These are phyloP conservation scores for Teratosphaeria destructans DNA, from an alignment of 2,329 filamentous ascomycete genomes.

Conservation along the genomic window DNA sequence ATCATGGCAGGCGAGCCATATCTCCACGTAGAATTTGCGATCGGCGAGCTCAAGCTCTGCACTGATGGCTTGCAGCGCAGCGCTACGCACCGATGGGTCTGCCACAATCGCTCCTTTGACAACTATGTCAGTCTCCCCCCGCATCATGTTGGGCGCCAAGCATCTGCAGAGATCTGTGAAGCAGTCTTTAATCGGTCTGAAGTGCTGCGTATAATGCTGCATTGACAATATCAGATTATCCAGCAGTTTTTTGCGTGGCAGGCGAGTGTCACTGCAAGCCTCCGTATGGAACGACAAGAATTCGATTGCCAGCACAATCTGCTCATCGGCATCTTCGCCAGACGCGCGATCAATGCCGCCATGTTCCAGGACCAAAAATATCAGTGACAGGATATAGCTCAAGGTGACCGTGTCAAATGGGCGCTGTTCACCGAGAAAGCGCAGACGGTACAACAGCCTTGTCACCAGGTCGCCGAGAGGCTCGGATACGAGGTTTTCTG, in stretches of 20 bases:
- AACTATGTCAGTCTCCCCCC: conserved; percentile 64
- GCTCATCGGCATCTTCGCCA: conserved; percentile 73
- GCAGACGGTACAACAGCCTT: conserved; percentile 77
- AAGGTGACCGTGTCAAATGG: conserved; percentile 82
- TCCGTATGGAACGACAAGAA: conserved; percentile 82
- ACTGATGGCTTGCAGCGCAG: conserved; percentile 80
- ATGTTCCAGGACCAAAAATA: conserved; percentile 66
- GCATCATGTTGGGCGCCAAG: conserved; percentile 68
- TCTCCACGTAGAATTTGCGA: conserved; percentile 72
- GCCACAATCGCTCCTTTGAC: conserved; percentile 69
- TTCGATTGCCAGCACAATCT: conserved; percentile 80
- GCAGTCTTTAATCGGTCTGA: conserved; percentile 89
- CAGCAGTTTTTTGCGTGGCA: conserved; percentile 68
- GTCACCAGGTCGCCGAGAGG: conserved; percentile 73
- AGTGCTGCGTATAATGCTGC: conserved; percentile 84
- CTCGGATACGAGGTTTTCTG: conserved; percentile 64
- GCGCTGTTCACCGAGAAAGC: conserved; percentile 85
- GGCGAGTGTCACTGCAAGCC: conserved; percentile 60
- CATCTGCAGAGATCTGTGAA: conserved; percentile 76
- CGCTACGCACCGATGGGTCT: conserved; percentile 68
- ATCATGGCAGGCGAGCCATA: conserved; percentile 90
- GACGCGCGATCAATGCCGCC: conserved; percentile 62
- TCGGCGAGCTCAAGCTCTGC: conserved; percentile 88
- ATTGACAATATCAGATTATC: conserved; percentile 66
- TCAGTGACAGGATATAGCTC: conserved; percentile 74